Evolutionary conservation across 179 eudicot genomes (phyloP).

Genomic region (Drosera spatulata): DNA sequence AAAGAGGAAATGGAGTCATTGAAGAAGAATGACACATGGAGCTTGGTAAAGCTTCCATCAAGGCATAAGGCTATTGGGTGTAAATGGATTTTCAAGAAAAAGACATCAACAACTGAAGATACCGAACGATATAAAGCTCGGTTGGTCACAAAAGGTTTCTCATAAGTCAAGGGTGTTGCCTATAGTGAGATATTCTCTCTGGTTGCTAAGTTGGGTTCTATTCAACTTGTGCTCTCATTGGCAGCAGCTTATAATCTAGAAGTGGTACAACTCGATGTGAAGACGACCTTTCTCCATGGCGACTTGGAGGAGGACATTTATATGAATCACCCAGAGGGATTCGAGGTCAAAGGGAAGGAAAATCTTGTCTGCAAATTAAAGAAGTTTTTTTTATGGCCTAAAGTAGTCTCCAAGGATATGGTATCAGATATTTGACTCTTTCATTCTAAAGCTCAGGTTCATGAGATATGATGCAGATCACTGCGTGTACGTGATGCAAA

Average conservation of each 20-base stretch:
- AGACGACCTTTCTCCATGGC: slow-evolving; percentile 1
- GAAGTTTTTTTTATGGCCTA: background rate
- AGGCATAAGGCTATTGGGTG: background rate
- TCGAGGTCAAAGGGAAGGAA: background rate
- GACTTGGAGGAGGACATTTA: slow-evolving; percentile 1
- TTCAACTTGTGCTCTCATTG: background rate
- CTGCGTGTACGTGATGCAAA: background rate
- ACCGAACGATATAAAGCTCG: background rate
- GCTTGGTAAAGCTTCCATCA: background rate
- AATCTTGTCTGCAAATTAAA: slow-evolving; percentile 1
- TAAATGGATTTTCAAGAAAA: background rate
- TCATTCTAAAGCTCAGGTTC: background rate
- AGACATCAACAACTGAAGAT: background rate
- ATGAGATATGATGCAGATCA: too few relatives aligned
- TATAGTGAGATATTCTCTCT: slow-evolving; percentile 1
- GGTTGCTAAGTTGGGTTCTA: background rate
- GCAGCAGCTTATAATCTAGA: background rate
- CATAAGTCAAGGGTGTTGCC: background rate
- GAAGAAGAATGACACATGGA: background rate
- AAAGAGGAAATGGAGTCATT: background rate
- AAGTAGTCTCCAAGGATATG: slow-evolving; percentile 1
- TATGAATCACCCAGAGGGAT: slow-evolving; percentile 3
- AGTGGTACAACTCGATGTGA: slow-evolving; percentile 4
- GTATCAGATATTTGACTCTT: background rate
- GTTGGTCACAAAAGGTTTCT: background rate